Conservation (phyloP, 106 monocot genomes). For the Agapanthus africanus region DNA sequence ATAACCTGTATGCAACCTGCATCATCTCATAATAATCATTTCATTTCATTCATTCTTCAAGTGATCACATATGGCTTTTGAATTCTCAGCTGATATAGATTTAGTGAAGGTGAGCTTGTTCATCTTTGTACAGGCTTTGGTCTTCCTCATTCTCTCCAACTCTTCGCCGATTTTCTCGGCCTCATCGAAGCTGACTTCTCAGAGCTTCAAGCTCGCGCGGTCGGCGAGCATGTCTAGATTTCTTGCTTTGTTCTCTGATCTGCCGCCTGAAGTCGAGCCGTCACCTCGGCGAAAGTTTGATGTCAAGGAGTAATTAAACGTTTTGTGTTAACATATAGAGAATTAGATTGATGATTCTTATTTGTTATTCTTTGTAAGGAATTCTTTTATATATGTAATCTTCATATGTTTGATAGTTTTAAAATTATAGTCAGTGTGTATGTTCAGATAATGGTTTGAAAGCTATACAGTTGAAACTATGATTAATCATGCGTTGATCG, state of each 20-base stretch:
- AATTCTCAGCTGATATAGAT: not conserved
- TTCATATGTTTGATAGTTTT: too few relatives aligned
- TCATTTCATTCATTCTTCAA: too few relatives aligned
- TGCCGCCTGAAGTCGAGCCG: not conserved
- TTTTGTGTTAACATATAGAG: too few relatives aligned
- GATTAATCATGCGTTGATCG: too few relatives aligned
- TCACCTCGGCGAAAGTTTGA: not conserved
- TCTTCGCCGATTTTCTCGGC: conserved; percentile 10
- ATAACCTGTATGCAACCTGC: not conserved
- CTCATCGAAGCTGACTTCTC: not conserved
- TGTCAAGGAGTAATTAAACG: too few relatives aligned
- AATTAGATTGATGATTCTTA: too few relatives aligned
- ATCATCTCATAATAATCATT: too few relatives aligned
- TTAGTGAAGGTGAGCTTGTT: conserved; percentile 2
- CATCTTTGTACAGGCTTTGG: conserved; percentile 9
- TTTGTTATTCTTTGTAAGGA: too few relatives aligned
- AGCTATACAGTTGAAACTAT: too few relatives aligned
- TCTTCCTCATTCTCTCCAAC: conserved; percentile 14
- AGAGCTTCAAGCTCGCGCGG: not conserved
- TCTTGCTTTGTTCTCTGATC: conserved; percentile 6
- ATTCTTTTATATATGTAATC: too few relatives aligned
- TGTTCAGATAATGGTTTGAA: too few relatives aligned
- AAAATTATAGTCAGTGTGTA: too few relatives aligned
- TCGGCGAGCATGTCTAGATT: conserved; percentile 5
- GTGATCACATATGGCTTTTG: not conserved